These are phyloP conservation scores for Crucibulum laeve DNA, from an alignment of 768 basidiomycete genomes.

Conservation along the genomic window DNA sequence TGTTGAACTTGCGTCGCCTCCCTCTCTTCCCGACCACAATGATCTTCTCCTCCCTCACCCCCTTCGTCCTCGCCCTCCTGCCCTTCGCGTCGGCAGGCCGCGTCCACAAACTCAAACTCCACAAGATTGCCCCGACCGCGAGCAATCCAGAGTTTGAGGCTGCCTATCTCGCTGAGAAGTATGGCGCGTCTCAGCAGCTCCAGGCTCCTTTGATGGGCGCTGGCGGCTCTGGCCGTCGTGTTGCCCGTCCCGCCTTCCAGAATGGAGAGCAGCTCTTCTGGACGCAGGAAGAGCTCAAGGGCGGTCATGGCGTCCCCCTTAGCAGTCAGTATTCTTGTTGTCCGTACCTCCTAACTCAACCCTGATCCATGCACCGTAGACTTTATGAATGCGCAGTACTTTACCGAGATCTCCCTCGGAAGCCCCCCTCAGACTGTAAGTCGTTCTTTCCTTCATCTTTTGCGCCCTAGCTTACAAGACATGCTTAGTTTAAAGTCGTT, in stretches of 20 bases:
- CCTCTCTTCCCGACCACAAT: constrained; percentile 35
- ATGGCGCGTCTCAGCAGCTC: constrained; percentile 49
- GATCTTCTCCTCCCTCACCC: constrained; percentile 32
- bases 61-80: constrained; percentile 37
- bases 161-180: constrained; percentile 92
- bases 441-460: constrained; percentile 6
- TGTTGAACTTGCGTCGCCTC: too few relatives aligned
- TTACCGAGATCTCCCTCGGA: constrained; percentile 80
- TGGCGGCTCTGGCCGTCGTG: constrained; percentile 67
- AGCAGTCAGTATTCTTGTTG: constrained; percentile 58
- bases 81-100: constrained; percentile 51
- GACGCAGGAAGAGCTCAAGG: constrained; percentile 74
- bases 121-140: constrained; percentile 69
- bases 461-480: constrained; percentile 3
- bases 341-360: neutral
- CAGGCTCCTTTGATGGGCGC: constrained; percentile 67
- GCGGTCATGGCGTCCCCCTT: constrained; percentile 85
- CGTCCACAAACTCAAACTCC: constrained; percentile 83
- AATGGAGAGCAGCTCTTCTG: constrained; percentile 66
- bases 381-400: constrained; percentile 99
- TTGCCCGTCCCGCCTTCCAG: constrained; percentile 29
- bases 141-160: constrained; percentile 67
- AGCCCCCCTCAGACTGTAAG: constrained; percentile 76
- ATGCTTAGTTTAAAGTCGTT: constrained; percentile 83
- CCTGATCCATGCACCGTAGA: constrained; percentile 42